Evolutionary conservation across 108 stramenopile species (phyloP).

Genomic region (Aurantiochytrium sp.): DNA sequence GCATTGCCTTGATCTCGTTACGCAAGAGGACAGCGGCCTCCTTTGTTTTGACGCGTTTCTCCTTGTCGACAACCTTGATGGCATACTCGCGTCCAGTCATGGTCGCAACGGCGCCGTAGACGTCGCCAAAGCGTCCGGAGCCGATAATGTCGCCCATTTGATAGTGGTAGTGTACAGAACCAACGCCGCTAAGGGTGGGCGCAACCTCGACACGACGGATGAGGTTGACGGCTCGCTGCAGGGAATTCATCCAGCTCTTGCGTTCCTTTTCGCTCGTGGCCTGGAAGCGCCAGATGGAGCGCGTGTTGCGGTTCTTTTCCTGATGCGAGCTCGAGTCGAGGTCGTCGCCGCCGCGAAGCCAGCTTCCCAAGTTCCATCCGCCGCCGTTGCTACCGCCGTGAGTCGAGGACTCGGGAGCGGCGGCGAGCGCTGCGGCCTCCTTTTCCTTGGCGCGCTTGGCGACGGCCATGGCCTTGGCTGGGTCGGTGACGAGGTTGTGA

Average conservation of each 20-base stretch:
- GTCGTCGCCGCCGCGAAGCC: background rate
- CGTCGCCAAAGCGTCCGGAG: background rate
- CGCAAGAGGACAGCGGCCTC: background rate
- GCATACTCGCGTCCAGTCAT: constrained; percentile 2
- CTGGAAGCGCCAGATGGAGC: background rate
- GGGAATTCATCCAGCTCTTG: background rate
- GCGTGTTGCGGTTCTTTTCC: background rate
- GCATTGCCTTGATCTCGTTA: background rate
- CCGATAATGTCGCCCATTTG: background rate
- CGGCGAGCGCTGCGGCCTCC: background rate
- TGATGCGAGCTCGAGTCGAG: background rate
- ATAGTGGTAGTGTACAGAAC: constrained; percentile 1
- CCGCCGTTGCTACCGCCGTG: too few species aligned
- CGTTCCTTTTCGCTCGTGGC: background rate
- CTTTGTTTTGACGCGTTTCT: constrained; percentile 9
- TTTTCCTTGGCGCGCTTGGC: background rate
- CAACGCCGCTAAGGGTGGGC: background rate
- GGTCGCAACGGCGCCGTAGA: background rate
- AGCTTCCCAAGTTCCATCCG: background rate
- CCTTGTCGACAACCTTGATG: constrained; percentile 16
- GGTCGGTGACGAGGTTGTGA: background rate
- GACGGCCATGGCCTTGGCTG: background rate
- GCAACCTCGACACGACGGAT: constrained; percentile 7
- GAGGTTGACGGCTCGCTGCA: background rate
- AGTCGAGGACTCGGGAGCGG: background rate